Conservation (phyloP, 2,329 filamentous ascomycete genomes). For the Ascocoryne sarcoides region DNA sequence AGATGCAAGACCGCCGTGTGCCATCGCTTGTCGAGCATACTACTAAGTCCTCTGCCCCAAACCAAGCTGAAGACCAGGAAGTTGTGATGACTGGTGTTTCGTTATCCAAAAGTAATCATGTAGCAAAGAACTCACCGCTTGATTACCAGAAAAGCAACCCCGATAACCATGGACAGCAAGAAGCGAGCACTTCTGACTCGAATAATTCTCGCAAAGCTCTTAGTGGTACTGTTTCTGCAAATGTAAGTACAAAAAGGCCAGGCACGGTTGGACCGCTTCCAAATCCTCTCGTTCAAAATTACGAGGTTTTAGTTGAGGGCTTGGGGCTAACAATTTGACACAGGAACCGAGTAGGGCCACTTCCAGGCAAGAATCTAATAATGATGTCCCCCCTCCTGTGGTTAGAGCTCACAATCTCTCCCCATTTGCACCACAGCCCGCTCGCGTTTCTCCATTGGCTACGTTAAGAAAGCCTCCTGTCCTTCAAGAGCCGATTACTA, state of each 20-base stretch:
- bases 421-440: slow-evolving; percentile 66
- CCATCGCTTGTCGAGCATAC: slow-evolving; percentile 16
- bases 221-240: not conserved
- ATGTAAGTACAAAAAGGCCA: not conserved
- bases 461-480: slow-evolving; percentile 32
- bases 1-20: slow-evolving; percentile 18
- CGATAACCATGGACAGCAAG: slow-evolving; percentile 1
- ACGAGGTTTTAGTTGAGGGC: no score
- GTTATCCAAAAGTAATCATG: slow-evolving; percentile 23
- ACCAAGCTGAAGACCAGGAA: slow-evolving; percentile 16
- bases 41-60: slow-evolving; percentile 15
- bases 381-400: slow-evolving; percentile 46
- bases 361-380: slow-evolving; percentile 33
- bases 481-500: slow-evolving; percentile 18
- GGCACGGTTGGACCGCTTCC: no score
- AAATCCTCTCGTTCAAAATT: no score
- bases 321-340: no score
- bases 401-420: slow-evolving; percentile 66
- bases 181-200: slow-evolving; percentile 7
- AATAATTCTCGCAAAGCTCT: slow-evolving; percentile 5
- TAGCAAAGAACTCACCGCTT: not conserved
- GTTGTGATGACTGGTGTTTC: slow-evolving; percentile 22
- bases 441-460: slow-evolving; percentile 54
- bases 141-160: not conserved
- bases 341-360: slow-evolving; percentile 28